Evolutionary conservation across 306 rosid genomes (phyloP), one percentile per base, ranked within the genome.

Genomic region (Morella rubra): DNA sequence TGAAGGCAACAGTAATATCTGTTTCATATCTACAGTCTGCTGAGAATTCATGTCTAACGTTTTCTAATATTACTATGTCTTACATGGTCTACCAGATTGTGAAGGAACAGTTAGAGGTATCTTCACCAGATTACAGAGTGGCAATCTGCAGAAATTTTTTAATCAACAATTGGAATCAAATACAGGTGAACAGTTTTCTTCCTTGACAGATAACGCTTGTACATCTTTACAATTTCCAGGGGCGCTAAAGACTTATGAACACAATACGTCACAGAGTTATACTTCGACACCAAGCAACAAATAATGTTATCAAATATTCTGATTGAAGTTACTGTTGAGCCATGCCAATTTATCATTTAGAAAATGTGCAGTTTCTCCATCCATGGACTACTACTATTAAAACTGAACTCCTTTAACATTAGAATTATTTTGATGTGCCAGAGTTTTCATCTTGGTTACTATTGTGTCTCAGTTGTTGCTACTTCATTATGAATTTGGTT

Each of bases 131-230:
- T 73, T 80, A 67, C 81, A 54, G 52, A 77, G 82, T 68, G 90
- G 92, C 50, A 79, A 82, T 83, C 54, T 80, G 1, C 89, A 72
- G 58, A 73, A 81, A 73, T 64, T 73, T 78, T 77, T 81, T 61
- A 81, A 59, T 79, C 91, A 84, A 72, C 85, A 86, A 4, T 74
- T 80, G 64, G 86, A 83, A 81, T 72, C 71, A 27, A 83, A 83
- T 65, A 44, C 87, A 85, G 96, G 97, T 91, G 80, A 79, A 24
- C 60, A 59, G 47, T 74, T 68, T 80, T 67, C 80, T 70, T 72
- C 69, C 61, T 47, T 51, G 68, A 50, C 62, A 69, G 47, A 67
- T 49, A 14, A 64, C 61, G 77, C 49, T 70, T 77, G 42, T 44
- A 41, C 55, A 71, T 59, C 66, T 32, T 32, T 51, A 16, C 0